phyloP scores from a whole-genome alignment of 2,329 filamentous ascomycete genomes.

The Apiospora kogelbergensis region DNA sequence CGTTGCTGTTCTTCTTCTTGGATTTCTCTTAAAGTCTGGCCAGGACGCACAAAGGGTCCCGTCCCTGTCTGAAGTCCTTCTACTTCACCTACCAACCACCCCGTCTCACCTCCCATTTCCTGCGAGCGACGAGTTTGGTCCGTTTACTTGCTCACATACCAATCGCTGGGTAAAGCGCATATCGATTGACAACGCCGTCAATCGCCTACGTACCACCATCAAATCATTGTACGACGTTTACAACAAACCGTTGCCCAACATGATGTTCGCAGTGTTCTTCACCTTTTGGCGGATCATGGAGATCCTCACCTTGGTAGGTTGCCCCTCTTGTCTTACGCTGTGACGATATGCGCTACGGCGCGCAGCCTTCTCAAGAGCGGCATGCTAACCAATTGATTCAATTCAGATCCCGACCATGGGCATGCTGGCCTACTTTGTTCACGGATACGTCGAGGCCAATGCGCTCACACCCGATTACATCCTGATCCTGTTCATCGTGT shows the following conservation, averaged over 20 bases:
- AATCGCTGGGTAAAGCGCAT: neutral
- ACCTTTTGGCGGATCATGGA: slow-evolving; percentile 61
- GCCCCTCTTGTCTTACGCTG: neutral
- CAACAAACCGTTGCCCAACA: slow-evolving; percentile 31
- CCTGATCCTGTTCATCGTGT: slow-evolving; percentile 67
- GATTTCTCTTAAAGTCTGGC: neutral
- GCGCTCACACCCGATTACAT: slow-evolving; percentile 61
- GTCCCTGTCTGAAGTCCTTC: neutral
- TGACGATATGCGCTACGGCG: neutral
- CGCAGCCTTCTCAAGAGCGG: neutral
- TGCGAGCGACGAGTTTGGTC: neutral
- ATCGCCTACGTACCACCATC: neutral
- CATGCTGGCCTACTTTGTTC: slow-evolving; percentile 67
- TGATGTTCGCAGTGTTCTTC: slow-evolving; percentile 65
- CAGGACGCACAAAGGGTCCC: neutral
- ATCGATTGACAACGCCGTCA: neutral
- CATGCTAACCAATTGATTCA: neutral
- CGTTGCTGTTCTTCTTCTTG: neutral
- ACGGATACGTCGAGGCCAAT: slow-evolving; percentile 57
- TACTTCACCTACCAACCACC: neutral
- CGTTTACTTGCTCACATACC: neutral
- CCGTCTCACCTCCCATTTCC: neutral
- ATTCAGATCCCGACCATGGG: slow-evolving; percentile 62
- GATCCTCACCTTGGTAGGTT: slow-evolving; percentile 61
- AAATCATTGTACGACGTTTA: neutral